These are phyloP conservation scores for Lactarius hatsudake DNA, from an alignment of 768 basidiomycete genomes.

Conservation along the genomic window DNA sequence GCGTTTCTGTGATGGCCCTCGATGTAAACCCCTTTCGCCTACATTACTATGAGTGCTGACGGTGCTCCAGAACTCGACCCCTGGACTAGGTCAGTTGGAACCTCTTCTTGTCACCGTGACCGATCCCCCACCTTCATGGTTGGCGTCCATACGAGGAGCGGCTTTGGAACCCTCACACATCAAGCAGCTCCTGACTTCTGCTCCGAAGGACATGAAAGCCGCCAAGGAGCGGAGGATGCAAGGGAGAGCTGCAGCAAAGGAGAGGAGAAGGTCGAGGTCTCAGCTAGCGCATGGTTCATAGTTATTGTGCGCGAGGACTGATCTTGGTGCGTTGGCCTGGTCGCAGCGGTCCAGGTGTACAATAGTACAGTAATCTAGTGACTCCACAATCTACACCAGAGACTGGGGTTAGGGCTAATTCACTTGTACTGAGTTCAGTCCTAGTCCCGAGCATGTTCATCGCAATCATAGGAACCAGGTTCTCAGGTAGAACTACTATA, in stretches of 20 bases:
- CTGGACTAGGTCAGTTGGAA: conserved; percentile 35
- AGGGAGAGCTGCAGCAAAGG: conserved; percentile 50
- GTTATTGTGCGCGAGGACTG: background rate
- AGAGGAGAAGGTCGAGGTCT: conserved; percentile 28
- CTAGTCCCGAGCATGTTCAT: conserved; percentile 51
- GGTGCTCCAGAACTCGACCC: conserved; percentile 40
- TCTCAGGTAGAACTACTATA: conserved; percentile 42
- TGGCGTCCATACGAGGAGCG: conserved; percentile 37
- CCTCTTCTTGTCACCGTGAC: conserved; percentile 51
- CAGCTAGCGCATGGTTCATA: background rate
- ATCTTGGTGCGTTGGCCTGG: background rate
- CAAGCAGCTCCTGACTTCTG: conserved; percentile 76
- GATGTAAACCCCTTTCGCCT: conserved; percentile 47
- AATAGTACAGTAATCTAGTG: background rate
- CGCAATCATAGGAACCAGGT: conserved; percentile 61
- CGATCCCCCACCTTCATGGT: conserved; percentile 64
- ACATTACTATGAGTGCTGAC: conserved; percentile 7
- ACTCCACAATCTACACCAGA: background rate
- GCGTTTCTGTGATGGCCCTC: conserved; percentile 64
- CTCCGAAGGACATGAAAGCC: conserved; percentile 74
- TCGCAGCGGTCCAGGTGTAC: background rate
- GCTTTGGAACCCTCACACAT: conserved; percentile 67
- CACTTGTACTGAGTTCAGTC: background rate
- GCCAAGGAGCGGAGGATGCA: conserved; percentile 57
- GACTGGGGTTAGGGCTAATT: conserved; percentile 10